Base-by-base conservation (phyloP, 2,329 filamentous ascomycete species). In the Penicillium sp. region DNA sequence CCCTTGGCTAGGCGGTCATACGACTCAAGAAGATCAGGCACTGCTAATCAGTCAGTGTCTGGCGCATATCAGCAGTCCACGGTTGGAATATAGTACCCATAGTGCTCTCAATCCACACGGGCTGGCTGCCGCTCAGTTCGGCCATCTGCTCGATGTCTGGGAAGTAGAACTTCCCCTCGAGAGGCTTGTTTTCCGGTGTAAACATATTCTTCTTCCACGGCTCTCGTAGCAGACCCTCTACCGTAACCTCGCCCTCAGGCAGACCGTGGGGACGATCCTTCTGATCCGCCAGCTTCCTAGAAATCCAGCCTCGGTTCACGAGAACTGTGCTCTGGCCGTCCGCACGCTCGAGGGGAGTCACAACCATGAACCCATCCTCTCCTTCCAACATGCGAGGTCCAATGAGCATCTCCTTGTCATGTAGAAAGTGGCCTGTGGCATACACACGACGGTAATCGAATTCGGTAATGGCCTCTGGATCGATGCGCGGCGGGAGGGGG, bases 171-270 rank as follows among this genome's bases (percentile, higher is more conserved):
- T 92, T 88, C 57, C 88, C 86, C 70, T 87, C 86, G 65, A 93
- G 88, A 0, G 93, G 93, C 65, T 86, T 81, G 68, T 99, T 99
- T 0, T 90, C 87, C 0, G 95, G 95, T 55, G 95, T 99, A 74
- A 99, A 99, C 84, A 93, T 89, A 74, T 99, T 99, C 82, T 93
- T 96, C 83, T 96, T 95, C 85, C 91, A 96, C 9, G 93, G 93
- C 77, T 95, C 86, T 58, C 95, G 79, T 72, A 99, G 73, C 72
- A 99, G 69, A 0, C 95, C 95, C 76, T 96, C 87, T 2, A 99
- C 86, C 0, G 83, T 84, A 10, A 98, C 87, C 68, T 89, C 85
- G 0, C 86, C 91, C 48, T 70, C 73, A 0, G 90, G 89, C 63
- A 98, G 65, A 1, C 86, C 86, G 24, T 86, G 84, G 0, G 82